Evolutionary conservation across 2,329 filamentous ascomycete genomes (phyloP), one percentile per base, ranked within the genome.

Genomic region (Curvularia spicifera): DNA sequence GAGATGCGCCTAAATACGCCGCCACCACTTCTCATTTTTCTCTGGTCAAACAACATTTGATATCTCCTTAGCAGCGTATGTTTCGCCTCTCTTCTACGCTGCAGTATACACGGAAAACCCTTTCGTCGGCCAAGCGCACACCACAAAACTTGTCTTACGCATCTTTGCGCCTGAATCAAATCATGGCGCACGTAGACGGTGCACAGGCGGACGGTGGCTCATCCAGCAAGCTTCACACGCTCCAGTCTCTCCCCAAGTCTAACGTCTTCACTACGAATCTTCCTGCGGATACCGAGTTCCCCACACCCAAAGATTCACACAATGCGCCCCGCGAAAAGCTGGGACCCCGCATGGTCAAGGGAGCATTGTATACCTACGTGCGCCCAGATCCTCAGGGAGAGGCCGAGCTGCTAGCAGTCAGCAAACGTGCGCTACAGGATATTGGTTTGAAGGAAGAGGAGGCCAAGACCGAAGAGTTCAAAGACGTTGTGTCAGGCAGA

Each of bases 311-410:
- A 60, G 84, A 85, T 58, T 97, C 94, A 0, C 91, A 98, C 77
- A 85, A 86, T 66, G 92, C 91, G 0, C 89, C 92, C 1, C 87
- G 94, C 69, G 84, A 89, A 56, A 80, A 89, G 35, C 88, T 98
- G 48, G 84, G 85, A 0, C 94, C 95, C 15, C 89, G 93, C 48
- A 83, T 92, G 75, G 95, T 99, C 40, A 91, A 89, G 73, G 86
- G 88, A 58, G 94, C 95, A 4, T 79, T 94, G 50, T 99, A 91
- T 78, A 96, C 93, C 8, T 99, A 89, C 83, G 93, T 99, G 20
- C 87, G 93, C 4, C 95, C 95, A 0, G 90, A 94, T 69, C 78
- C 83, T 20, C 84, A 88, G 26, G 82, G 88, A 62, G 85, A 89
- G 22, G 87, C 92, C 0, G 91, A 97, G 71, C 82, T 99, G 15